Percentiles rank a stretch among this genome's conserved stretches.
These are phyloP conservation scores for Aspergillus fijiensis DNA, from an alignment of 2,329 filamentous ascomycete genomes.

Conservation along the genomic window DNA sequence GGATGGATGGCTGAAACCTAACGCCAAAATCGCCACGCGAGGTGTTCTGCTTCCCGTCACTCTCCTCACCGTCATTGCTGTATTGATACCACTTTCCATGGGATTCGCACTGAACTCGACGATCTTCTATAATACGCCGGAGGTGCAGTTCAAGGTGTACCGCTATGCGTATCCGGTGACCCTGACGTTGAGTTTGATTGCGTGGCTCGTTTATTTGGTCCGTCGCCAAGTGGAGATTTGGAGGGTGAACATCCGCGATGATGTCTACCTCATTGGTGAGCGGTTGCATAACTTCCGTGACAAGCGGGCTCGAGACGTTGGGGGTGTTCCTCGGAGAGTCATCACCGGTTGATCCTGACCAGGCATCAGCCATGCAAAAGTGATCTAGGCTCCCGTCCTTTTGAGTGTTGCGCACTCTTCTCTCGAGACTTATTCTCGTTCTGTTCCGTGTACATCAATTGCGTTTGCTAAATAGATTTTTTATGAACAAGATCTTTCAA, in stretches of 20 bases:
- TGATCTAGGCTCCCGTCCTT: neutral
- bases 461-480: neutral
- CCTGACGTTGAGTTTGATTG: slow-evolving; percentile 54
- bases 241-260: slow-evolving; percentile 81
- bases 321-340: slow-evolving; percentile 35
- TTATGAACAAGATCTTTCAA: too few species aligned
- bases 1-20: slow-evolving; percentile 74
- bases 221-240: slow-evolving; percentile 66
- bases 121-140: slow-evolving; percentile 31
- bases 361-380: neutral
- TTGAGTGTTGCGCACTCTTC: neutral
- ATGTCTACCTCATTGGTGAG: slow-evolving; percentile 95
- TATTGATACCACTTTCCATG: slow-evolving; percentile 63
- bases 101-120: slow-evolving; percentile 54
- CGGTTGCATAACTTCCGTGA: slow-evolving; percentile 90
- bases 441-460: slow-evolving; percentile 11
- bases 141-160: slow-evolving; percentile 50
- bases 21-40: slow-evolving; percentile 75
- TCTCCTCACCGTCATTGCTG: slow-evolving; percentile 60
- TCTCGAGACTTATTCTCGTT: neutral
- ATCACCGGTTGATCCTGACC: slow-evolving; percentile 32
- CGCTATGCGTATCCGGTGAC: slow-evolving; percentile 73
- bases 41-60: slow-evolving; percentile 79
- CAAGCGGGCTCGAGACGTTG: slow-evolving; percentile 42
- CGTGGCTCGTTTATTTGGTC: slow-evolving; percentile 40